phyloP scores from a whole-genome alignment of 805 yeast genomes.

The Saturnispora halmiae region DNA sequence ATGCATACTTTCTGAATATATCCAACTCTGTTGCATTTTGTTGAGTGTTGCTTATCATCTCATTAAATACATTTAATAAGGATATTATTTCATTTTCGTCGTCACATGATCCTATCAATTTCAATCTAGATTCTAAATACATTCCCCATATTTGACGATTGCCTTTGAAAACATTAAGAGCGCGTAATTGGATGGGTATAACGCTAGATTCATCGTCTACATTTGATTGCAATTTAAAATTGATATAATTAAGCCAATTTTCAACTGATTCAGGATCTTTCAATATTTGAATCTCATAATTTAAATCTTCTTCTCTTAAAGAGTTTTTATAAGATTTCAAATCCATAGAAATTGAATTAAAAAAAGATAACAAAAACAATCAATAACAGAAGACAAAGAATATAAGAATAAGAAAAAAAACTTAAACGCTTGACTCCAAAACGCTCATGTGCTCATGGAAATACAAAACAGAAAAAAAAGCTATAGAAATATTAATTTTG shows the following conservation, averaged over 20 bases:
- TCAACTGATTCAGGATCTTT: constrained; percentile 29
- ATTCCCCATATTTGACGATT: constrained; percentile 4
- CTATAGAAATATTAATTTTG: background rate
- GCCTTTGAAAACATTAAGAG: background rate
- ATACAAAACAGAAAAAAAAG: background rate
- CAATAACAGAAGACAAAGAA: no score
- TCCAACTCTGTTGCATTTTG: no score
- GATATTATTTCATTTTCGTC: background rate
- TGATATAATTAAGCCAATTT: constrained; percentile 40
- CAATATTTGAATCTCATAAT: constrained; percentile 4
- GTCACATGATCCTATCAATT: background rate
- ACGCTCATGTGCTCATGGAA: constrained; percentile 1
- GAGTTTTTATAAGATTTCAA: constrained; percentile 29
- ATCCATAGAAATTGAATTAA: background rate
- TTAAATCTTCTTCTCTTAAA: background rate
- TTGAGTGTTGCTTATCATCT: no score
- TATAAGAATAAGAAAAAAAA: no score
- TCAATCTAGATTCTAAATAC: constrained; percentile 1
- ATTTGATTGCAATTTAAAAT: constrained; percentile 22
- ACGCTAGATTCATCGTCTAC: constrained; percentile 19
- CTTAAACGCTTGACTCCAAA: no score
- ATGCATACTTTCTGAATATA: no score
- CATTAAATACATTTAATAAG: constrained; percentile 1
- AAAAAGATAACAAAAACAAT: background rate
- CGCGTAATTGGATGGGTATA: background rate